Evolutionary conservation across 1,284 basidiomycete genomes (phyloP).

Genomic region (Ceratobasidium sp.): DNA sequence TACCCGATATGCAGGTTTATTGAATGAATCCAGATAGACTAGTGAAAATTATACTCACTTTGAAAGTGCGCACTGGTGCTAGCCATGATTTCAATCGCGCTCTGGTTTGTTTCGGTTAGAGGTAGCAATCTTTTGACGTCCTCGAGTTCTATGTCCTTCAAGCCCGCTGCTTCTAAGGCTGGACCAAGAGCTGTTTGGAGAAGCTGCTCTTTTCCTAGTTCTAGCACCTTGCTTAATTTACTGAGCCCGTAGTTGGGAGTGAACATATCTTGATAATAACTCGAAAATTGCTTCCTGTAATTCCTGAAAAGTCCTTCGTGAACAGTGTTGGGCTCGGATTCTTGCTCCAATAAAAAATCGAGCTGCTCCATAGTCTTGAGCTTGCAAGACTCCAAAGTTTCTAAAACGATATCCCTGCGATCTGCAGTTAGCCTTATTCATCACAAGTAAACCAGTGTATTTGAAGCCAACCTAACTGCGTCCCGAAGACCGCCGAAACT

Average conservation of each 20-base stretch:
- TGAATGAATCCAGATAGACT: background rate
- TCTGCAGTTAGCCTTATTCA: background rate
- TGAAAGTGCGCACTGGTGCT: conserved; percentile 80
- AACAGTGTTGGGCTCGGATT: conserved; percentile 9
- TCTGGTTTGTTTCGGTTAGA: background rate
- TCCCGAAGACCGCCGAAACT: conserved; percentile 67
- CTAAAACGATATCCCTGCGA: conserved; percentile 63
- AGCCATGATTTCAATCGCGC: conserved; percentile 75
- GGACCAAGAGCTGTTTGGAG: conserved; percentile 5
- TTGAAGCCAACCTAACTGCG: conserved; percentile 64
- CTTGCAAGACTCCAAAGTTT: conserved; percentile 55
- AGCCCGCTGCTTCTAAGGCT: background rate
- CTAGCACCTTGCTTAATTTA: conserved; percentile 9
- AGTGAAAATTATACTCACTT: conserved; percentile 58
- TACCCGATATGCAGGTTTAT: conserved; percentile 52
- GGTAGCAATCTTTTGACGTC: conserved; percentile 6
- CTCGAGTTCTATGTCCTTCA: conserved; percentile 12
- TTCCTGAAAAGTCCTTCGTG: conserved; percentile 17
- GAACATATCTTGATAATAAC: conserved; percentile 13
- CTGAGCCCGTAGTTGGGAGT: background rate
- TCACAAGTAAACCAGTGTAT: conserved; percentile 19
- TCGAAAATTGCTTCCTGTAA: background rate
- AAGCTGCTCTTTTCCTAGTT: background rate
- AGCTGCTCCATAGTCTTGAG: conserved; percentile 14
- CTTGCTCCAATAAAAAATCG: conserved; percentile 21